Base-by-base conservation (phyloP, 2,329 filamentous ascomycete species). In the Neobulgaria alba region DNA sequence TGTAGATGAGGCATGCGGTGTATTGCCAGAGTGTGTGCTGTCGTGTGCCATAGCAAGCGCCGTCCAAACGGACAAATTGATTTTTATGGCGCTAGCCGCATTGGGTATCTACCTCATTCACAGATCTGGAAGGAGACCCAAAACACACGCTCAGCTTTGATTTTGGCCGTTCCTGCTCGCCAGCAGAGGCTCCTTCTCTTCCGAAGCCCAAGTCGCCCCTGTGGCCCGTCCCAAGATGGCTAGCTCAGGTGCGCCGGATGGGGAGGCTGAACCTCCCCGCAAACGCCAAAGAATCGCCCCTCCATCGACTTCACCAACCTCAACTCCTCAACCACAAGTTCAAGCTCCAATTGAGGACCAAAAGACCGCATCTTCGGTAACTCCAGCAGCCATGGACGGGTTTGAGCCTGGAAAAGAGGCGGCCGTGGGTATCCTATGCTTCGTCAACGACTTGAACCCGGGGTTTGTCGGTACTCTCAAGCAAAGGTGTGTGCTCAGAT, bases 391-490 rank as follows among this genome's bases (percentile, higher is more conserved):
- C 17, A 37, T 45, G 15, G 31, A 14, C 34, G 39, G 41, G n/a
- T 45, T 45, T 15, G 41, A 47, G 36, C 43, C 39, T 32, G 33
- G 32, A 10, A 37, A 36, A 18, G 59, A 62, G 37, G 44, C 46
- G 31, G 40, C 49, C 36, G 71, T 73, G 40, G 81, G 82, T 19
- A 85, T 86, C 49, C 74, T 72, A 7, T 69, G 75, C 49, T 83
- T 75, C 57, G 73, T 82, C 12, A 75, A 69, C 33, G 62, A 68
- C 1, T 61, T 70, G n/a, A 67, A 71, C 21, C 61, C 67, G 41
- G 75, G 77, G 1, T 85, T 85, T 50, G 61, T 64, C 10, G 82
- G 79, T 14, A 66, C 79, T 10, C 55, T 85, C 55, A 86, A 86
- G 67, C 78, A 82, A 57, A 72, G 77, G 73, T 76, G 57, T 36